Evolutionary conservation across 177 flowering plant species (phyloP).

Genomic region (Vitis hybrid): DNA sequence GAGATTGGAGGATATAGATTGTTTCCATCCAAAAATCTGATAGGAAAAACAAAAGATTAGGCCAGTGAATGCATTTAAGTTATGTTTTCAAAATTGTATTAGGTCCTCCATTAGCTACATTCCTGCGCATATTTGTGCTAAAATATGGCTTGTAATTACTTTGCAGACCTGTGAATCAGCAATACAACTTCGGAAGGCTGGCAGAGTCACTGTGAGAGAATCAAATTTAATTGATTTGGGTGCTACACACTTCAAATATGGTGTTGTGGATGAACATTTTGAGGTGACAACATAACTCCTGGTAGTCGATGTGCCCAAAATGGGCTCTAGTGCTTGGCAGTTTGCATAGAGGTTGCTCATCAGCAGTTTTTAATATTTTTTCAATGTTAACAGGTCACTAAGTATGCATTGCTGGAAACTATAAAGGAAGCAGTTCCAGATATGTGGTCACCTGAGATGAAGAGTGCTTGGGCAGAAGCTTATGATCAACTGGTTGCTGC

Average conservation of each 20-base stretch:
- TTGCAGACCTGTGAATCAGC: constrained; percentile 87
- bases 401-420: constrained; percentile 67
- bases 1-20: too few species aligned
- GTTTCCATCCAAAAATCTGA: too few species aligned
- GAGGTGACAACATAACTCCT: constrained; percentile 43
- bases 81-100: too few species aligned
- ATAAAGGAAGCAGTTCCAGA: constrained; percentile 86
- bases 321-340: too few species aligned
- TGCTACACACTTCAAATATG: constrained; percentile 61
- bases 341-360: too few species aligned
- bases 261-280: constrained; percentile 75
- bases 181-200: constrained; percentile 73
- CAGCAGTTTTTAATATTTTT: too few species aligned
- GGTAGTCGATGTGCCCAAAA: too few species aligned
- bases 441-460: constrained; percentile 86
- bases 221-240: constrained; percentile 67
- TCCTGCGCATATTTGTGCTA: too few species aligned
- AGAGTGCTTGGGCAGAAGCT: constrained; percentile 79
- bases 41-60: too few species aligned
- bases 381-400: constrained; percentile 45
- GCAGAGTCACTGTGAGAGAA: constrained; percentile 65
- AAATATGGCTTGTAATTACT: too few species aligned
- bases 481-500: constrained; percentile 72
- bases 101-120: too few species aligned
- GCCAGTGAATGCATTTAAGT: too few species aligned